Evolutionary conservation across 805 yeast genomes (phyloP).

Genomic region (Saccharomycopsis fermentans): DNA sequence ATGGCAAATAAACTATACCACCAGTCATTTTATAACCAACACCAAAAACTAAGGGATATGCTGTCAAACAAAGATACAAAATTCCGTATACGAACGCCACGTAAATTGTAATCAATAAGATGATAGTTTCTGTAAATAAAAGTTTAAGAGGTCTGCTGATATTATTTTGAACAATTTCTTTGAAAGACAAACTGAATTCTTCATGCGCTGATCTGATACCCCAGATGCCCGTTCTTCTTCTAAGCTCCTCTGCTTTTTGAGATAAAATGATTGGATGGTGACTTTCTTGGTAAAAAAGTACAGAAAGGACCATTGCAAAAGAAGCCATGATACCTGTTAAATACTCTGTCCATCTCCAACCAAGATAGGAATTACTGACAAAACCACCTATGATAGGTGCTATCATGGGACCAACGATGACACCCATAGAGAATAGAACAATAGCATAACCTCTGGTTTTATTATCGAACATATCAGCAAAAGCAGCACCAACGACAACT

Average conservation of each 20-base stretch:
- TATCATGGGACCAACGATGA: slow-evolving; percentile 69
- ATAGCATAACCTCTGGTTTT: slow-evolving; percentile 66
- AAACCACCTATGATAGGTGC: slow-evolving; percentile 77
- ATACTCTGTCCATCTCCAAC: slow-evolving; percentile 81
- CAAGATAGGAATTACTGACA: slow-evolving; percentile 47
- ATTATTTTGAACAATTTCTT: slow-evolving; percentile 53
- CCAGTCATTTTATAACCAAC: slow-evolving; percentile 49
- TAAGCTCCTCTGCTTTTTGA: slow-evolving; percentile 50
- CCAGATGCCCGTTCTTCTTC: slow-evolving; percentile 71
- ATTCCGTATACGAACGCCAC: slow-evolving; percentile 76
- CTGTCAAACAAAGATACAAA: slow-evolving; percentile 61
- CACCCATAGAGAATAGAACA: slow-evolving; percentile 58
- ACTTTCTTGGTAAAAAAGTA: slow-evolving; percentile 51
- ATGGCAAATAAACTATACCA: slow-evolving; percentile 71
- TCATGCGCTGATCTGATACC: slow-evolving; percentile 74
- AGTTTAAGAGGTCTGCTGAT: slow-evolving; percentile 58
- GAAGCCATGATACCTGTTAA: slow-evolving; percentile 54
- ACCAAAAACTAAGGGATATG: slow-evolving; percentile 63
- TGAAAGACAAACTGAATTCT: slow-evolving; percentile 42
- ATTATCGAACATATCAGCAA: slow-evolving; percentile 71
- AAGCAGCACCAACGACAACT: slow-evolving; percentile 78
- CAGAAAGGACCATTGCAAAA: slow-evolving; percentile 30
- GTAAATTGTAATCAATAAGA: slow-evolving; percentile 58
- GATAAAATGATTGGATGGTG: slow-evolving; percentile 61
- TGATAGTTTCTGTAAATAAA: slow-evolving; percentile 62